Conservation (phyloP, 2,329 filamentous ascomycete genomes). For the Neonectria ditissima region DNA sequence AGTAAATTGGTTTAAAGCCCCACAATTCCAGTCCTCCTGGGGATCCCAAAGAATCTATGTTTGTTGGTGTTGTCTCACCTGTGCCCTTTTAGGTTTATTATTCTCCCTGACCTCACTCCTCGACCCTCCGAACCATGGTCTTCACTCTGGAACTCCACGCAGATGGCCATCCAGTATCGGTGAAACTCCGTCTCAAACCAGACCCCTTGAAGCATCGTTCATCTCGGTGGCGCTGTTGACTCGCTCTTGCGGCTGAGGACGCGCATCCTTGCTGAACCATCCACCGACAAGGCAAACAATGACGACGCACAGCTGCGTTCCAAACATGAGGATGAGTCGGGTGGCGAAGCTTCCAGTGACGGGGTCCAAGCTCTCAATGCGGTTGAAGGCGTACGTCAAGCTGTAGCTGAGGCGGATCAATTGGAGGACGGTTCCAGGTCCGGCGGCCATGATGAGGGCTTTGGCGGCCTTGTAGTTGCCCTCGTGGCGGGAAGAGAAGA, state of each 20-base stretch:
- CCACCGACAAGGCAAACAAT: conserved; percentile 19
- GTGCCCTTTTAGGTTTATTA: too few relatives aligned
- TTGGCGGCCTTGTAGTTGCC: conserved; percentile 22
- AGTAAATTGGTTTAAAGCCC: too few relatives aligned
- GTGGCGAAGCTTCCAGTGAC: conserved; percentile 17
- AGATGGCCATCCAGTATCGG: too few relatives aligned
- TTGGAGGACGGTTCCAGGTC: conserved; percentile 15
- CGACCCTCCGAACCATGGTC: too few relatives aligned
- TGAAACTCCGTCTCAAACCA: too few relatives aligned
- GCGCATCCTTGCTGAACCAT: conserved; percentile 17
- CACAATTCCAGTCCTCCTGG: too few relatives aligned
- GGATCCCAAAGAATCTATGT: too few relatives aligned
- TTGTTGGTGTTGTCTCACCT: too few relatives aligned
- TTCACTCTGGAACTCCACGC: too few relatives aligned
- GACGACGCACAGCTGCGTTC: conserved; percentile 13
- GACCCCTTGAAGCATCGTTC: too few relatives aligned
- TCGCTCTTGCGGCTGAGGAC: conserved; percentile 13
- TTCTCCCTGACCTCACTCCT: too few relatives aligned
- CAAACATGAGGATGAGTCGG: conserved; percentile 16
- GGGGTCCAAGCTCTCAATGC: conserved; percentile 9
- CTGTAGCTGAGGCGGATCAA: conserved; percentile 23
- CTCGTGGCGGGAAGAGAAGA: conserved; percentile 5
- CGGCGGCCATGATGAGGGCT: conserved; percentile 14
- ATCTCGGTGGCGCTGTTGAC: conserved; percentile 8
- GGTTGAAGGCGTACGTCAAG: conserved; percentile 21